phyloP scores from a whole-genome alignment of 306 rosid genomes.

The Alnus rubra region DNA sequence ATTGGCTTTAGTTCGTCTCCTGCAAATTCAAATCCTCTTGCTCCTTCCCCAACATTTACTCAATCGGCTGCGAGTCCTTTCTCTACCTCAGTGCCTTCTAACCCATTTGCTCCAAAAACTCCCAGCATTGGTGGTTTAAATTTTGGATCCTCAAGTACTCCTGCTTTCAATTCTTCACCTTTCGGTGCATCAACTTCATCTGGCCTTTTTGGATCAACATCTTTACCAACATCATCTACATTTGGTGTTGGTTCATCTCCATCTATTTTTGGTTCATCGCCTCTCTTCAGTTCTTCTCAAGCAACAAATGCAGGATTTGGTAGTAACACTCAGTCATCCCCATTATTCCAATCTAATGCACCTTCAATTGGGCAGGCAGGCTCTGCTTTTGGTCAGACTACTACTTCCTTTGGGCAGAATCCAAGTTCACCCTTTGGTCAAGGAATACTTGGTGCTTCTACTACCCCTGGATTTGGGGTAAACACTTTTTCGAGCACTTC shows the following conservation, averaged over 20 bases:
- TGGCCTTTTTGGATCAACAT: constrained; percentile 43
- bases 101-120: constrained; percentile 64
- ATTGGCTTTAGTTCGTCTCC: constrained; percentile 55
- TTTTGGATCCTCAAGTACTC: constrained; percentile 52
- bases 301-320: constrained; percentile 53
- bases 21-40: constrained; percentile 55
- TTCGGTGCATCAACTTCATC: constrained; percentile 54
- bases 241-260: constrained; percentile 53
- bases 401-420: constrained; percentile 57
- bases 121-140: constrained; percentile 50
- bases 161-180: constrained; percentile 58
- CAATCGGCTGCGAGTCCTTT: constrained; percentile 72
- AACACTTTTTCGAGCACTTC: constrained; percentile 27
- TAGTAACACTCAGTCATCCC: constrained; percentile 56
- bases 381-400: constrained; percentile 52
- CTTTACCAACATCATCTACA: constrained; percentile 47
- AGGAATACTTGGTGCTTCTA: constrained; percentile 4
- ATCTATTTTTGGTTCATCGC: constrained; percentile 39
- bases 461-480: constrained; percentile 2
- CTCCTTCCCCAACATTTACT: constrained; percentile 53
- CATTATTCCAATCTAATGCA: constrained; percentile 51
- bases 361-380: constrained; percentile 52
- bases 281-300: constrained; percentile 53
- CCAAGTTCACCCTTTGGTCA: constrained; percentile 33
- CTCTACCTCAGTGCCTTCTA: constrained; percentile 50